These are phyloP conservation scores for Straminergon stramineum DNA, from an alignment of 225 moss, liverwort and hornwort species.

Conservation along the genomic window DNA sequence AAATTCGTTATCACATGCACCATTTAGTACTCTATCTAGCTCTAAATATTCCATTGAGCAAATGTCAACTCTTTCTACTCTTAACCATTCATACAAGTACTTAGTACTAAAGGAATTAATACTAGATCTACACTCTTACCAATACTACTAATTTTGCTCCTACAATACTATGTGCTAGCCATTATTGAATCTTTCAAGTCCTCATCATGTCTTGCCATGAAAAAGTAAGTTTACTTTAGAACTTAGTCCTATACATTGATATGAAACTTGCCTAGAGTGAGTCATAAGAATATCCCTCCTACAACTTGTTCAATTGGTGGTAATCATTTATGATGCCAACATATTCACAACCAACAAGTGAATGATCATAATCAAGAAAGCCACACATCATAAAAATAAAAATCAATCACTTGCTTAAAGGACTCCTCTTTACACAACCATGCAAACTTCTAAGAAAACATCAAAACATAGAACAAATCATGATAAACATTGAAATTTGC, in stretches of 20 bases:
- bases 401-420: not conserved
- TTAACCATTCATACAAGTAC: rapidly evolving
- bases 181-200: not conserved
- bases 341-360: not conserved
- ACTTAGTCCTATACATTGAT: not conserved
- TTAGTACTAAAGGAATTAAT: rapidly evolving
- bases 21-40: no score
- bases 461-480: not conserved
- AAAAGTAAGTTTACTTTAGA: not conserved
- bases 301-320: no score
- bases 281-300: not conserved
- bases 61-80: rapidly evolving
- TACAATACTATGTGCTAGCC: rapidly evolving
- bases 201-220: not conserved
- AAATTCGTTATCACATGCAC: no score
- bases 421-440: not conserved
- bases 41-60: not conserved
- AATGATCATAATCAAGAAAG: not conserved
- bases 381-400: not conserved
- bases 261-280: not conserved
- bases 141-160: no score
- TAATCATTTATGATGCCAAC: not conserved
- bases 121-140: no score
- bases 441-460: rapidly evolving
- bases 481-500: not conserved